These are phyloP conservation scores for Perkinsus marinus DNA, from an alignment of 169 alveolate genomes.

Conservation along the genomic window DNA sequence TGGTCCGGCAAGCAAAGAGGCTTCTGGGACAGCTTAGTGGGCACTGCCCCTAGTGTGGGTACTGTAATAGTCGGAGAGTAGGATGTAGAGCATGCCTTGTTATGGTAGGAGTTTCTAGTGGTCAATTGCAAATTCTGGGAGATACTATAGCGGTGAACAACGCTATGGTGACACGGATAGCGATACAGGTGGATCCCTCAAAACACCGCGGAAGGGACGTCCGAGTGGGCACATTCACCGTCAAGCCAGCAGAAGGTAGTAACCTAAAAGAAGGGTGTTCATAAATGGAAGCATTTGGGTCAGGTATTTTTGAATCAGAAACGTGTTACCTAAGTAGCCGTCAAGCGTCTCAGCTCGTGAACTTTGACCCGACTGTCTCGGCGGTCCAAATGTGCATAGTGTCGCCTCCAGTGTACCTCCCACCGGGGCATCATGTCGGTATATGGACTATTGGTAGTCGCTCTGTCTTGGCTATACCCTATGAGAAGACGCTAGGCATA, in stretches of 20 bases:
- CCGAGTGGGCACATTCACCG: neutral
- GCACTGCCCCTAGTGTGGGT: neutral
- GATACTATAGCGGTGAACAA: neutral
- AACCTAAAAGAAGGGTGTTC: neutral
- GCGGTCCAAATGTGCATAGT: neutral
- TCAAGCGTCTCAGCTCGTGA: neutral
- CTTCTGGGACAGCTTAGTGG: neutral
- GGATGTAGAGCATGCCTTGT: neutral
- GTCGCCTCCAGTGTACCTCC: neutral
- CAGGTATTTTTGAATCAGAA: neutral
- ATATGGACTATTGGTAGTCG: neutral
- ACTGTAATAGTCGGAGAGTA: neutral
- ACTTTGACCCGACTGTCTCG: neutral
- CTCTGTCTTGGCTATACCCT: neutral
- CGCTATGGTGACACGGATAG: neutral
- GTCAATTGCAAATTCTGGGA: neutral
- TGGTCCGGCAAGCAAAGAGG: neutral
- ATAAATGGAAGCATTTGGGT: too few relatives aligned
- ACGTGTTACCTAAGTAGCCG: neutral
- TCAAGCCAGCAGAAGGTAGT: neutral
- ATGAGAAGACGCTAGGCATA: neutral
- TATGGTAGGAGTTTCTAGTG: neutral
- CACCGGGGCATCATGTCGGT: neutral
- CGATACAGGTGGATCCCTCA: neutral
- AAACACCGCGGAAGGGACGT: neutral